phyloP scores from a whole-genome alignment of 495 filamentous ascomycete genomes.

The Penicillium maclennaniae region DNA sequence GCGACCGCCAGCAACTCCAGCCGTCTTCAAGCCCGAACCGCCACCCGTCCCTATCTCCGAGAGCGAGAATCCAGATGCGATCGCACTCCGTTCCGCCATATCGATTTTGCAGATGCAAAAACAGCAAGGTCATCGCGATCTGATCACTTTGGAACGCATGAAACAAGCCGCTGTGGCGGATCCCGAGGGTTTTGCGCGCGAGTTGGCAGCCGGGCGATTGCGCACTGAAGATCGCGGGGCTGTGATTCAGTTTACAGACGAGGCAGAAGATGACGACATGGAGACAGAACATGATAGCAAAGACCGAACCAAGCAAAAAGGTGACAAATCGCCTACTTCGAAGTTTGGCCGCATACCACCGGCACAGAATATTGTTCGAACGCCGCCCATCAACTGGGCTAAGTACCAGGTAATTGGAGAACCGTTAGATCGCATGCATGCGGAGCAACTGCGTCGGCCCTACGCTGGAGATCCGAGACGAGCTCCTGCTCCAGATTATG shows the following conservation, averaged over 20 bases:
- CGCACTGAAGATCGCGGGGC: conserved; percentile 35
- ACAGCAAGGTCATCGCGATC: conserved; percentile 66
- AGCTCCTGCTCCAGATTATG: conserved; percentile 44
- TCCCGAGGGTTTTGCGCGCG: conserved; percentile 63
- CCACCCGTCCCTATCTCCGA: conserved; percentile 65
- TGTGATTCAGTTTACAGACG: conserved; percentile 39
- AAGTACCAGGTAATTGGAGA: conserved; percentile 83
- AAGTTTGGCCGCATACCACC: conserved; percentile 57
- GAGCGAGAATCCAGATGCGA: conserved; percentile 75
- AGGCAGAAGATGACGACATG: conserved; percentile 32
- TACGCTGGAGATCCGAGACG: conserved; percentile 50
- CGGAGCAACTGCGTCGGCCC: conserved; percentile 67
- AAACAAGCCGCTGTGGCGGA: conserved; percentile 62
- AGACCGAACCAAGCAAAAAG: conserved; percentile 12
- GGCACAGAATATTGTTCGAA: conserved; percentile 79
- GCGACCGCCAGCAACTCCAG: conserved; percentile 15
- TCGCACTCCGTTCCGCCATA: conserved; percentile 76
- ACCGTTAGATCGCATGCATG: conserved; percentile 75
- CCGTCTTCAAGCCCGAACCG: conserved; percentile 44
- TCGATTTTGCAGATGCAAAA: conserved; percentile 80
- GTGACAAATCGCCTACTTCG: conserved; percentile 25
- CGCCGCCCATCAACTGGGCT: conserved; percentile 84
- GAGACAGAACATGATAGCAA: conserved; percentile 39
- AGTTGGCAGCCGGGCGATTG: conserved; percentile 55
- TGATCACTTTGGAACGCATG: conserved; percentile 57